A percentile compares a stretch with the other conserved stretches of the same genome.
Evolutionary conservation across 1,284 basidiomycete species (phyloP).

Genomic region (Cryptococcus wingfieldii): DNA sequence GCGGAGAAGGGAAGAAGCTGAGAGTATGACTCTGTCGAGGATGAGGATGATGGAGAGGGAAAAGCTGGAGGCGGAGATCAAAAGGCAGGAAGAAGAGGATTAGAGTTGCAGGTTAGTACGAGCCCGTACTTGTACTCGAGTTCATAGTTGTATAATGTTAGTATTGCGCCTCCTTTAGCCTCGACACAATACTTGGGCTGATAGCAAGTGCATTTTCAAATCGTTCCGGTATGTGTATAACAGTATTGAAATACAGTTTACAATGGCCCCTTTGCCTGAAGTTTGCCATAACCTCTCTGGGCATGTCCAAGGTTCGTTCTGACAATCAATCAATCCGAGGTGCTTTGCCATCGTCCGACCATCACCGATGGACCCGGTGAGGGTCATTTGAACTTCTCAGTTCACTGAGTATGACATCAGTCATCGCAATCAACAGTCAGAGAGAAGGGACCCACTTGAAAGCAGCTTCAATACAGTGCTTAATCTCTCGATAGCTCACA

Average conservation of each 20-base stretch:
- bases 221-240: too few relatives aligned
- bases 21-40: constrained; percentile 72
- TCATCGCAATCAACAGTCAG: neutral
- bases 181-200: too few relatives aligned
- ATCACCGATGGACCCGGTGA: constrained; percentile 10
- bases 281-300: neutral
- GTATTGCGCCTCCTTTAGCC: too few relatives aligned
- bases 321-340: too few relatives aligned
- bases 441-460: constrained; percentile 55
- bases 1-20: constrained; percentile 59
- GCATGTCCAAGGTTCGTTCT: too few relatives aligned
- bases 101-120: neutral
- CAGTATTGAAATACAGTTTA: neutral
- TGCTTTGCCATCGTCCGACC: too few relatives aligned
- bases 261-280: neutral
- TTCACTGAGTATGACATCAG: neutral
- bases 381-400: constrained; percentile 13
- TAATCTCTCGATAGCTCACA: constrained; percentile 90
- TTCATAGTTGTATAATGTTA: neutral
- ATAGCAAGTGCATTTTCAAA: too few relatives aligned
- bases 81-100: constrained; percentile 13
- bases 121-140: neutral
- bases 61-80: constrained; percentile 15
- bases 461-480: constrained; percentile 74
- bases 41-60: constrained; percentile 65